Evolutionary conservation across 1,139 yeast species (phyloP).

Genomic region (Suhomyces coccinellae): DNA sequence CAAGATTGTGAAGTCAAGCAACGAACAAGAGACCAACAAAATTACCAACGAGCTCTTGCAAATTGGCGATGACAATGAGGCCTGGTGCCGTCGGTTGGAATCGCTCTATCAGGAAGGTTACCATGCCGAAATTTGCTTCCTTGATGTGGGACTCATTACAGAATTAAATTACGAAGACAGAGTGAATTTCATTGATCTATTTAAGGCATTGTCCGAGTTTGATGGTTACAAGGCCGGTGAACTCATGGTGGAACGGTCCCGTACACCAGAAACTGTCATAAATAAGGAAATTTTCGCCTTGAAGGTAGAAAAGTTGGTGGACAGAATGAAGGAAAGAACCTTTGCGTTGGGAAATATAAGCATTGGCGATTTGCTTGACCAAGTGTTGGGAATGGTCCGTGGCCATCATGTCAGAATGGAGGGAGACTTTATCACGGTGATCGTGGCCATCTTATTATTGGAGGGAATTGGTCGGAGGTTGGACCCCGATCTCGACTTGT

Average conservation of each 20-base stretch:
- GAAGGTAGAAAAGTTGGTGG: constrained; percentile 81
- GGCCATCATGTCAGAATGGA: constrained; percentile 96
- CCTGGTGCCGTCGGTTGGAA: constrained; percentile 53
- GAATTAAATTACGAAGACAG: constrained; percentile 78
- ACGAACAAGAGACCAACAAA: constrained; percentile 48
- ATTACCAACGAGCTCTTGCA: constrained; percentile 49
- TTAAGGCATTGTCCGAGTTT: constrained; percentile 84
- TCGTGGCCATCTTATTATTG: constrained; percentile 81
- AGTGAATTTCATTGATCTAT: constrained; percentile 82
- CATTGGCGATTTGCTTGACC: constrained; percentile 86
- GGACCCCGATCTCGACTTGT: constrained; percentile 88
- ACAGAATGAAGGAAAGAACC: constrained; percentile 78
- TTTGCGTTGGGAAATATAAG: constrained; percentile 91
- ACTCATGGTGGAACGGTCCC: constrained; percentile 88
- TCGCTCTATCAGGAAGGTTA: constrained; percentile 60
- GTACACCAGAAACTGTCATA: constrained; percentile 90
- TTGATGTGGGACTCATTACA: constrained; percentile 92
- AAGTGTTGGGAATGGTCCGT: constrained; percentile 87
- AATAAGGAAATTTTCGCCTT: constrained; percentile 83
- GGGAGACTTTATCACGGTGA: constrained; percentile 91
- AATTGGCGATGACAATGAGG: constrained; percentile 37
- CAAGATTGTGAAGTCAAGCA: constrained; percentile 46
- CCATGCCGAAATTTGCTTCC: constrained; percentile 83
- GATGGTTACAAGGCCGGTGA: constrained; percentile 96
- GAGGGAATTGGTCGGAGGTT: constrained; percentile 96